These are phyloP conservation scores for Lodderomyces theae DNA, from an alignment of 1,139 yeast genomes.

Conservation along the genomic window DNA sequence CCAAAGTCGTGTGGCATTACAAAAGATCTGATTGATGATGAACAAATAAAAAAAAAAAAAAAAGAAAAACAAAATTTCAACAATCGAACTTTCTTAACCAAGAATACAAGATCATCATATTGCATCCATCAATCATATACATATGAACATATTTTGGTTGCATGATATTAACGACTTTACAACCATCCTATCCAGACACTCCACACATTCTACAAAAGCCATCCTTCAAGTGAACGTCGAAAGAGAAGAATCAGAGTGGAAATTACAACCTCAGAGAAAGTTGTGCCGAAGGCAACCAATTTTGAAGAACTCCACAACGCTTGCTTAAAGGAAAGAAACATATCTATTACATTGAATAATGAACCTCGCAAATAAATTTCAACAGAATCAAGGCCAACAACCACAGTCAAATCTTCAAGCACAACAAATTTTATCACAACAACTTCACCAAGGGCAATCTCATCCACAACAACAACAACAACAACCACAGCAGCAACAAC, in stretches of 20 bases:
- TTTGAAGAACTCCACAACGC: not conserved
- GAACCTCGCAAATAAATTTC: slow-evolving; percentile 29
- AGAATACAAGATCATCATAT: not conserved
- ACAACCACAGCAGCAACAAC: slow-evolving; percentile 20
- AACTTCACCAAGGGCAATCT: slow-evolving; percentile 38
- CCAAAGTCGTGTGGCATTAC: not conserved
- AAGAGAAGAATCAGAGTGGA: not conserved
- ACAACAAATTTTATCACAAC: slow-evolving; percentile 36
- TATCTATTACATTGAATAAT: slow-evolving; percentile 6
- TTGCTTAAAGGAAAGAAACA: not conserved
- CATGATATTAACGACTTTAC: slow-evolving; percentile 1
- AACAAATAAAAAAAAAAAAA: not conserved
- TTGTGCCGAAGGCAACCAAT: not conserved
- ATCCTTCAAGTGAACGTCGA: not conserved
- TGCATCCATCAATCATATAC: not conserved
- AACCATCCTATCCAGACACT: not conserved
- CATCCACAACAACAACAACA: slow-evolving; percentile 22
- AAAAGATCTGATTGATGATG: not conserved
- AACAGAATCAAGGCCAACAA: slow-evolving; percentile 29
- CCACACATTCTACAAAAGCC: not conserved
- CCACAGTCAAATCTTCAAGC: slow-evolving; percentile 40
- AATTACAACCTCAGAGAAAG: not conserved
- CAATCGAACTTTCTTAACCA: not conserved
- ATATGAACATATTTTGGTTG: not conserved
- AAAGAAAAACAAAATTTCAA: not conserved